Conservation (phyloP, 2,329 filamentous ascomycete genomes). For the Seiridium cupressi region DNA sequence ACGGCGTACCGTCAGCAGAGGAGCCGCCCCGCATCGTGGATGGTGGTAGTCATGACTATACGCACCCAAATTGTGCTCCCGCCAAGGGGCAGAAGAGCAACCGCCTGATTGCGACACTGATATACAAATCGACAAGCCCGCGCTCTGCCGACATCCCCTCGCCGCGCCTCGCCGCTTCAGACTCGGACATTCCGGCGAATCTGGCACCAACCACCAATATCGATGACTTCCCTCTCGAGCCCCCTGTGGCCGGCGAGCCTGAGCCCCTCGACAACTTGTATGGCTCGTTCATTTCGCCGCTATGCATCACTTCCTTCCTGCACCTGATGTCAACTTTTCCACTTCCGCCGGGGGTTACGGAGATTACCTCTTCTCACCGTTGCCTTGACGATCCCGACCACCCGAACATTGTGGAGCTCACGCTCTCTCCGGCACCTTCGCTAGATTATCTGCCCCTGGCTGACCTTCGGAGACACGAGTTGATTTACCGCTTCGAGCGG, state of each 20-base stretch:
- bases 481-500: slow-evolving; percentile 79
- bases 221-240: slow-evolving; percentile 59
- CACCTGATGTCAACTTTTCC: slow-evolving; percentile 65
- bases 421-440: slow-evolving; percentile 58
- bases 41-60: slow-evolving; percentile 60
- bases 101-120: slow-evolving; percentile 60
- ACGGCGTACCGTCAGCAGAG: slow-evolving; percentile 58
- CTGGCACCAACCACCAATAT: slow-evolving; percentile 58
- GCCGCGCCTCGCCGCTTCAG: slow-evolving; percentile 32
- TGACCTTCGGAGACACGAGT: slow-evolving; percentile 76
- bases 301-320: slow-evolving; percentile 65
- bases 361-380: slow-evolving; percentile 60
- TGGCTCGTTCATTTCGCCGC: slow-evolving; percentile 62
- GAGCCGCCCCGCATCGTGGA: slow-evolving; percentile 60
- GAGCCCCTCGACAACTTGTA: slow-evolving; percentile 65
- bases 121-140: slow-evolving; percentile 51
- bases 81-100: slow-evolving; percentile 44
- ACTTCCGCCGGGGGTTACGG: slow-evolving; percentile 46
- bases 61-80: slow-evolving; percentile 62
- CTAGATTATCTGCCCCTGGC: slow-evolving; percentile 63
- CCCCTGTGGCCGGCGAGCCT: slow-evolving; percentile 48
- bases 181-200: slow-evolving; percentile 48
- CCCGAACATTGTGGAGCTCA: slow-evolving; percentile 65
- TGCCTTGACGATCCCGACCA: slow-evolving; percentile 60
- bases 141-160: slow-evolving; percentile 31